These are phyloP conservation scores for Aulographum hederae DNA, from an alignment of 2,329 filamentous ascomycete genomes.

Conservation along the genomic window DNA sequence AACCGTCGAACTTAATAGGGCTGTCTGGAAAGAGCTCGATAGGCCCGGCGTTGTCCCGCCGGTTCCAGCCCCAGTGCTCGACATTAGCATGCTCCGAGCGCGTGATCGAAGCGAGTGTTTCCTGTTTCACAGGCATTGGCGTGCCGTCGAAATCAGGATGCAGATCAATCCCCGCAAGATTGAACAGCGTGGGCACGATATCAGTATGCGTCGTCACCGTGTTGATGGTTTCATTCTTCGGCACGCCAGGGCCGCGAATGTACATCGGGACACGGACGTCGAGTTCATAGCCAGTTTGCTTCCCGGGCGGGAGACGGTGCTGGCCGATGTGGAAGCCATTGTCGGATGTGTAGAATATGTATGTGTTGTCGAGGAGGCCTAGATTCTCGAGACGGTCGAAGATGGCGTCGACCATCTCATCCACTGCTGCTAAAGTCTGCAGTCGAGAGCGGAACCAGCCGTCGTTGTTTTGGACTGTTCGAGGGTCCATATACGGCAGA, in stretches of 20 bases:
- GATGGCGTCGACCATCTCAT: slow-evolving; percentile 33
- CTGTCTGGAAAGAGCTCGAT: too few species aligned
- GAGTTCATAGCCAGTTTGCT: slow-evolving; percentile 39
- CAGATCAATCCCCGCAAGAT: slow-evolving; percentile 17
- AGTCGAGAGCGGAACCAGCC: slow-evolving; percentile 33
- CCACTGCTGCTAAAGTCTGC: slow-evolving; percentile 33
- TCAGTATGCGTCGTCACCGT: slow-evolving; percentile 45
- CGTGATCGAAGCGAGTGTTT: slow-evolving; percentile 3
- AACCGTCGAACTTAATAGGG: too few species aligned
- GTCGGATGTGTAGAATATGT: slow-evolving; percentile 42
- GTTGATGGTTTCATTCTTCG: slow-evolving; percentile 20
- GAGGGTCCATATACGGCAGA: slow-evolving; percentile 22
- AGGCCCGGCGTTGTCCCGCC: too few species aligned
- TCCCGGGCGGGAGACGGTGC: slow-evolving; percentile 34
- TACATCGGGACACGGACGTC: slow-evolving; percentile 42
- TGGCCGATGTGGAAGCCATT: slow-evolving; percentile 45
- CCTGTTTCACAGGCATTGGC: slow-evolving; percentile 26
- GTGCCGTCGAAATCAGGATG: slow-evolving; percentile 38
- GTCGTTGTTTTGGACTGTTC: slow-evolving; percentile 29
- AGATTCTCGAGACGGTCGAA: slow-evolving; percentile 22
- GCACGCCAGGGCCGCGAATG: slow-evolving; percentile 39
- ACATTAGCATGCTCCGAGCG: slow-evolving; percentile 38
- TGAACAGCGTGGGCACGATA: slow-evolving; percentile 41
- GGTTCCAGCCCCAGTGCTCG: slow-evolving; percentile 34
- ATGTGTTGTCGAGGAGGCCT: slow-evolving; percentile 26